phyloP scores from a whole-genome alignment of 1,284 basidiomycete genomes.

The Austroboletus olivaceoglutinosus region DNA sequence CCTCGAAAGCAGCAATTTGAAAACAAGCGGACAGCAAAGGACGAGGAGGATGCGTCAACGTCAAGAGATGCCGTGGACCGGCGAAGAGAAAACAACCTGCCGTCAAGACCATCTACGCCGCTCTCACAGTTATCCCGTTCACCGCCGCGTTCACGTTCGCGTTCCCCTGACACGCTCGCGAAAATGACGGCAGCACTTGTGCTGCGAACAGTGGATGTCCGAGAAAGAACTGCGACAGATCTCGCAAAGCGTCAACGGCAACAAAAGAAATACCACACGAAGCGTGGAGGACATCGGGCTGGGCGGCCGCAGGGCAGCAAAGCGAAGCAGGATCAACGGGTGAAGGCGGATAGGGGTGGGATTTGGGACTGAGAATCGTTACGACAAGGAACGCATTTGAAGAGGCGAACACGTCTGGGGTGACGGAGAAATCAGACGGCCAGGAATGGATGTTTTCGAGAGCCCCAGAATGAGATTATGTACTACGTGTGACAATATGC shows the following conservation, averaged over 20 bases:
- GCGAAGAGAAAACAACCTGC: slow-evolving; percentile 27
- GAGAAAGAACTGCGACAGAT: slow-evolving; percentile 63
- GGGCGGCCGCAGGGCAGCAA: slow-evolving; percentile 82
- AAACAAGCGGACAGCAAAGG: slow-evolving; percentile 8
- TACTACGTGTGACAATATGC: slow-evolving; percentile 16
- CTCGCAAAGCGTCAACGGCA: slow-evolving; percentile 64
- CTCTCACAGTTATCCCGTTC: slow-evolving; percentile 41
- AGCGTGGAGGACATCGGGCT: slow-evolving; percentile 59
- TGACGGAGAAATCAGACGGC: slow-evolving; percentile 5
- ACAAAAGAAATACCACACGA: slow-evolving; percentile 72
- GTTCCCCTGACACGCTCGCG: slow-evolving; percentile 37
- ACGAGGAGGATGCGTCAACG: slow-evolving; percentile 1
- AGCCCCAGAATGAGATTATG: background rate
- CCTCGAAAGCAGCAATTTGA: slow-evolving; percentile 9
- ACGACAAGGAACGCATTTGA: slow-evolving; percentile 11
- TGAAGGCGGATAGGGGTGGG: slow-evolving; percentile 60
- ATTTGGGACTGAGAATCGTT: slow-evolving; percentile 54
- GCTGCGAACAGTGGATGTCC: slow-evolving; percentile 39
- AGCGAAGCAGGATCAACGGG: slow-evolving; percentile 72
- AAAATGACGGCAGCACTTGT: slow-evolving; percentile 35
- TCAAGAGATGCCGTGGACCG: background rate
- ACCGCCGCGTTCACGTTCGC: slow-evolving; percentile 46
- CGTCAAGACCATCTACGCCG: slow-evolving; percentile 28
- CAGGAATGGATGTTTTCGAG: background rate
- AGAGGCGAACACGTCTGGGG: too few relatives aligned